Evolutionary conservation across 352 stramenopile genomes (phyloP).

Genomic region (Plasmopara viticola): DNA sequence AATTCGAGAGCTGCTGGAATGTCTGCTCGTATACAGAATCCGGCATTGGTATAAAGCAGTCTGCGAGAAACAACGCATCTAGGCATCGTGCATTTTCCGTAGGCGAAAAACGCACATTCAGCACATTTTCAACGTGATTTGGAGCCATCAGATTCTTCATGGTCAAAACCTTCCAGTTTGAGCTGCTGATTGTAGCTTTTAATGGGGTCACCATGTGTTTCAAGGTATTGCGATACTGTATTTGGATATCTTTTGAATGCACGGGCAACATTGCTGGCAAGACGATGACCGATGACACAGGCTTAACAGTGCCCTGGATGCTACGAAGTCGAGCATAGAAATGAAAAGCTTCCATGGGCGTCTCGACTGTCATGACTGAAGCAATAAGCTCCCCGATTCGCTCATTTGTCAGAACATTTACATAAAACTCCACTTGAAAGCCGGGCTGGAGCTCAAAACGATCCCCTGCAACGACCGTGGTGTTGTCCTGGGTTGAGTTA

Average conservation of each 20-base stretch:
- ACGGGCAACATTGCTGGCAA: conserved; percentile 38
- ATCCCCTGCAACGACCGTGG: conserved; percentile 9
- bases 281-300: conserved; percentile 19
- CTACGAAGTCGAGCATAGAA: conserved; percentile 26
- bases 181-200: conserved; percentile 10
- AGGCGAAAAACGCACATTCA: conserved; percentile 32
- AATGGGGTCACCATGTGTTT: conserved; percentile 25
- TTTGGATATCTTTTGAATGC: conserved; percentile 19
- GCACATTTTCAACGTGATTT: conserved; percentile 17
- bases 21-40: conserved; percentile 10
- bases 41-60: conserved; percentile 28
- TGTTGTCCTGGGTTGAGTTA: conserved; percentile 1
- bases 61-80: conserved; percentile 23
- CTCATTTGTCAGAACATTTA: conserved; percentile 23
- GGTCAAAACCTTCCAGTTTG: conserved; percentile 19
- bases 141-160: conserved; percentile 15
- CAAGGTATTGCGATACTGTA: conserved; percentile 43
- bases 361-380: conserved; percentile 34
- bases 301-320: conserved; percentile 29
- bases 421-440: conserved; percentile 20
- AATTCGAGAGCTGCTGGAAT: conserved; percentile 30
- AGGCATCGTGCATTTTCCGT: conserved; percentile 22
- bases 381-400: conserved; percentile 21
- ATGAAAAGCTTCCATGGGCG: conserved; percentile 33
- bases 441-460: conserved; percentile 25